Evolutionary conservation across 192 early-diverging fungal genomes (phyloP).

Genomic region (Linnemannia hyalina): DNA sequence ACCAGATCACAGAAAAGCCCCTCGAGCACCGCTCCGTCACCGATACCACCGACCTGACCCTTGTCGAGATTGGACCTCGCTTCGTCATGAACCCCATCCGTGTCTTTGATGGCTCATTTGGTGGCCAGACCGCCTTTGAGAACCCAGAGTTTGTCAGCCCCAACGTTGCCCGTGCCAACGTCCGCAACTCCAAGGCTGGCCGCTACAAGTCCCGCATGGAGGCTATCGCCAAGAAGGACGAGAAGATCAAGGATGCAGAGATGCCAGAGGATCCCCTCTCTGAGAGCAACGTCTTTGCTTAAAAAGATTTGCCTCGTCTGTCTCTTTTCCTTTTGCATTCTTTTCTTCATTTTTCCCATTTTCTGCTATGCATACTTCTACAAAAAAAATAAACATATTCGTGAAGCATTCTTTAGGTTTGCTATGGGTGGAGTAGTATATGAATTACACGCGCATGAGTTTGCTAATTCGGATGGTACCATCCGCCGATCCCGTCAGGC

Average conservation of each 20-base stretch:
- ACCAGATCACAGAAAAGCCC: constrained; percentile 80
- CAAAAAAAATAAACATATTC: neutral
- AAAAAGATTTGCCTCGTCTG: neutral
- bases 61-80: constrained; percentile 98
- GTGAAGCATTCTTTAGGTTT: no score
- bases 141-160: constrained; percentile 91
- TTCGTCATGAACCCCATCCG: constrained; percentile 93
- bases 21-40: constrained; percentile 62
- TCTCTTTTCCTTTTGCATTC: constrained; percentile 1
- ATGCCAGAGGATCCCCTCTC: constrained; percentile 66
- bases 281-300: constrained; percentile 60
- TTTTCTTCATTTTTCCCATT: neutral
- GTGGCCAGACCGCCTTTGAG: constrained; percentile 92
- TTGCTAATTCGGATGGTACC: constrained; percentile 68
- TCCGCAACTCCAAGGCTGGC: constrained; percentile 60
- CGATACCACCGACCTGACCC: constrained; percentile 77
- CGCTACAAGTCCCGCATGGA: constrained; percentile 67
- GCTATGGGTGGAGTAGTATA: neutral
- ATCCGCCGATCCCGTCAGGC: constrained; percentile 63
- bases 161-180: constrained; percentile 60
- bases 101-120: constrained; percentile 96
- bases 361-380: neutral
- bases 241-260: constrained; percentile 62
- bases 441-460: constrained; percentile 58
- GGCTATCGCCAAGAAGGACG: constrained; percentile 56